These are phyloP conservation scores for Zychaea mexicana DNA, from an alignment of 371 early-diverging fungal genomes.

Conservation along the genomic window DNA sequence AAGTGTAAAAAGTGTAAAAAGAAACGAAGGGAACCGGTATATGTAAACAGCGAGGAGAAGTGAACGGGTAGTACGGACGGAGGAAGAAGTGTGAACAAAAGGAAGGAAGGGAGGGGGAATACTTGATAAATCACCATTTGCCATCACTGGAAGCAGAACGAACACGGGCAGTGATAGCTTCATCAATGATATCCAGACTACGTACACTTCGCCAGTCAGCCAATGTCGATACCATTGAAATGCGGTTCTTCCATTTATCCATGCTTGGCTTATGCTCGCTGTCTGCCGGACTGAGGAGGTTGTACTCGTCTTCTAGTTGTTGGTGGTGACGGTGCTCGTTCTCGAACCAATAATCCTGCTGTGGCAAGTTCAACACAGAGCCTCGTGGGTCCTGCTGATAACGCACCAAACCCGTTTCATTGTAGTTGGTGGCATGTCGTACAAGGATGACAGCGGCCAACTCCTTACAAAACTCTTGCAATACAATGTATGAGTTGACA, in stretches of 20 bases:
- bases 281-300: slow-evolving; percentile 10
- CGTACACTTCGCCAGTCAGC: slow-evolving; percentile 48
- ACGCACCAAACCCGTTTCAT: slow-evolving; percentile 35
- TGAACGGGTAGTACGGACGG: neutral
- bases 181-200: slow-evolving; percentile 48
- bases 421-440: slow-evolving; percentile 50
- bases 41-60: neutral
- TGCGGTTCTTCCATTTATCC: slow-evolving; percentile 52
- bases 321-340: slow-evolving; percentile 9
- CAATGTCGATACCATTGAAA: slow-evolving; percentile 44
- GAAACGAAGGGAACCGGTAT: neutral
- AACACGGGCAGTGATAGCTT: slow-evolving; percentile 42
- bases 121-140: slow-evolving; percentile 9
- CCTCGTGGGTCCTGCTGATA: slow-evolving; percentile 33
- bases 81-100: neutral
- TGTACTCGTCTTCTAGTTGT: slow-evolving; percentile 18
- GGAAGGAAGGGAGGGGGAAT: neutral
- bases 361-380: slow-evolving; percentile 26
- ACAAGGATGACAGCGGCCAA: slow-evolving; percentile 64
- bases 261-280: slow-evolving; percentile 26
- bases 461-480: slow-evolving; percentile 72
- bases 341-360: slow-evolving; percentile 9
- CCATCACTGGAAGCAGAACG: slow-evolving; percentile 31
- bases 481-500: slow-evolving; percentile 61
- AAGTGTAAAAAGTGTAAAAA: neutral